Evolutionary conservation across 1,284 basidiomycete species (phyloP).

Genomic region (Marasmius tenuissimus): DNA sequence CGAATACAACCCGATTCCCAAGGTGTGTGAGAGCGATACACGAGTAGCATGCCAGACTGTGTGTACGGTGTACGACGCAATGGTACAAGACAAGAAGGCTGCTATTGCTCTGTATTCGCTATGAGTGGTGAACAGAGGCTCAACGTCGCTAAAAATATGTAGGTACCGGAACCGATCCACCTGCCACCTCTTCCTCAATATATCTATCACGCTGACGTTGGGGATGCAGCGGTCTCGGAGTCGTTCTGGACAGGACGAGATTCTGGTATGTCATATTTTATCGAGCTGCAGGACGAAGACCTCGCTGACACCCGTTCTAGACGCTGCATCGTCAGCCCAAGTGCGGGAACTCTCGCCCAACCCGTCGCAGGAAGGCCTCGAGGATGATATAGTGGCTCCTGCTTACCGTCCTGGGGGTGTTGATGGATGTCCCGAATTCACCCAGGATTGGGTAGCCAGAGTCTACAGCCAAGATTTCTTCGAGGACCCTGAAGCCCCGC

Average conservation of each 20-base stretch:
- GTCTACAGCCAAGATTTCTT: neutral
- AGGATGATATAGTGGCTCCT: slow-evolving; percentile 5
- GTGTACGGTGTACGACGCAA: slow-evolving; percentile 43
- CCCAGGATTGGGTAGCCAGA: neutral
- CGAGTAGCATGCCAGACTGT: slow-evolving; percentile 32
- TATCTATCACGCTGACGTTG: slow-evolving; percentile 23
- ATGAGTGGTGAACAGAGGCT: slow-evolving; percentile 16
- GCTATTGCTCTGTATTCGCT: slow-evolving; percentile 32
- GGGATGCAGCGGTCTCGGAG: slow-evolving; percentile 37
- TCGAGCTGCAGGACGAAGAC: slow-evolving; percentile 2
- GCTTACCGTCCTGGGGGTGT: neutral
- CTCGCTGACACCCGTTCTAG: slow-evolving; percentile 16
- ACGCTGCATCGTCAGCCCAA: slow-evolving; percentile 31
- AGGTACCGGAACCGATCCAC: slow-evolving; percentile 48
- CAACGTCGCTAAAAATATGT: slow-evolving; percentile 25
- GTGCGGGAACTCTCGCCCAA: slow-evolving; percentile 22
- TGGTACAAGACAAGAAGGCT: slow-evolving; percentile 29
- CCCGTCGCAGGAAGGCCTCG: slow-evolving; percentile 23
- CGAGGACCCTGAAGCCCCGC: neutral
- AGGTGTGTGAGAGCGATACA: slow-evolving; percentile 37
- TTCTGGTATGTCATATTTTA: slow-evolving; percentile 29
- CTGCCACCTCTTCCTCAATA: slow-evolving; percentile 25
- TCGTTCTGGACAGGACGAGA: slow-evolving; percentile 48
- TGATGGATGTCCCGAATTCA: neutral
- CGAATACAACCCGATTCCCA: slow-evolving; percentile 38